Conservation (phyloP, 2,329 filamentous ascomycete species). For the Emmonsiellopsis sp. region DNA sequence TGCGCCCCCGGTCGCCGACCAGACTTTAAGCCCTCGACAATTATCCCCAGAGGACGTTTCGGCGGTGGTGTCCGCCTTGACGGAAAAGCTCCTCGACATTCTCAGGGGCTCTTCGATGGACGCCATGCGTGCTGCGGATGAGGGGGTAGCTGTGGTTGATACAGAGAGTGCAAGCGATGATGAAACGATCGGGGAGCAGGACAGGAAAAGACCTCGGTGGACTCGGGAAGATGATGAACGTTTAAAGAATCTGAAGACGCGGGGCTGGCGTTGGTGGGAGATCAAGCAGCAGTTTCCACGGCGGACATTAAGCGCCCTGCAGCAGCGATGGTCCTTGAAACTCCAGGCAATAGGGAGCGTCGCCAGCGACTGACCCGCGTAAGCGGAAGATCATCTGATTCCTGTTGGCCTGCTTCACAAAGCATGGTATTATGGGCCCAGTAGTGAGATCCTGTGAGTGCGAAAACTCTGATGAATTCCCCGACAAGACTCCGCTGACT, state of each 20-base stretch:
- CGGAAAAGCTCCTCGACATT: neutral
- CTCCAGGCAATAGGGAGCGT: neutral
- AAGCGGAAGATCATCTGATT: neutral
- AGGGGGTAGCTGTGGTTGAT: too few relatives aligned
- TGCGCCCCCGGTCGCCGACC: neutral
- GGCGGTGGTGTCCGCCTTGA: neutral
- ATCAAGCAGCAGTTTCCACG: neutral
- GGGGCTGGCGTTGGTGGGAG: conserved; percentile 1
- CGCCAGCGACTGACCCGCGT: neutral
- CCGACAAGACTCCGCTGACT: too few relatives aligned
- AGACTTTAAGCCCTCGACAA: neutral
- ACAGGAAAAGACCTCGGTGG: neutral
- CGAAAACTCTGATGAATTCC: too few relatives aligned
- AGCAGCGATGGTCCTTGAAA: neutral
- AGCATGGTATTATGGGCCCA: too few relatives aligned
- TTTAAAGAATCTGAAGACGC: neutral
- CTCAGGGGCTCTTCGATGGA: neutral
- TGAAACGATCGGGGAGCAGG: neutral
- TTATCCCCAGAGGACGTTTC: neutral
- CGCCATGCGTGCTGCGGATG: too few relatives aligned
- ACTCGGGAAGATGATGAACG: neutral
- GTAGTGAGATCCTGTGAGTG: too few relatives aligned
- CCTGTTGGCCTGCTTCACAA: too few relatives aligned
- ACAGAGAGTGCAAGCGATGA: neutral
- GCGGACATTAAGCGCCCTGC: neutral